phyloP scores from a whole-genome alignment of 2,329 filamentous ascomycete genomes.

The Fusarium continuum region DNA sequence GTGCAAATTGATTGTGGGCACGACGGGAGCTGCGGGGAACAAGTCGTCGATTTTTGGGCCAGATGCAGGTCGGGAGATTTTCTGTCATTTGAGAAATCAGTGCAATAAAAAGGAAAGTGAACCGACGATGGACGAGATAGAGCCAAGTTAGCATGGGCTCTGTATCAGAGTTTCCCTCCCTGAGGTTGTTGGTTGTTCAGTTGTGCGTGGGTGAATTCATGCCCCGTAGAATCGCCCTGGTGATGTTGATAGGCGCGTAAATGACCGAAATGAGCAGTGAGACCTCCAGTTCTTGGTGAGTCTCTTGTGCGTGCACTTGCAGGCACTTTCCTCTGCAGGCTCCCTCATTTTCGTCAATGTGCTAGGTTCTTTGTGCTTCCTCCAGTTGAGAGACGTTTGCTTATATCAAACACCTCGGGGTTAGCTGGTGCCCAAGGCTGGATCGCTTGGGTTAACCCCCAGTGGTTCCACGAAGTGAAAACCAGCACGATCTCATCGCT shows the following conservation, averaged over 20 bases:
- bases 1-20: too few species aligned
- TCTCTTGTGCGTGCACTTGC: slow-evolving; percentile 41
- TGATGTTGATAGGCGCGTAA: slow-evolving; percentile 16
- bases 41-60: slow-evolving; percentile 6
- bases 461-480: slow-evolving; percentile 34
- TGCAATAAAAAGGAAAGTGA: background rate
- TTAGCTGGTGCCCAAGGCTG: slow-evolving; percentile 14
- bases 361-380: slow-evolving; percentile 12
- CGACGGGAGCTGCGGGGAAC: slow-evolving; percentile 30
- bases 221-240: slow-evolving; percentile 3
- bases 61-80: slow-evolving; percentile 14
- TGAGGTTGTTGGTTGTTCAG: background rate
- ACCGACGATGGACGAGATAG: background rate
- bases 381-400: slow-evolving; percentile 19
- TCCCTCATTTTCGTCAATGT: slow-evolving; percentile 7
- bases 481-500: slow-evolving; percentile 23
- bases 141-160: background rate
- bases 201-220: background rate
- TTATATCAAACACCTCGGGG: slow-evolving; percentile 31
- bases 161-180: background rate
- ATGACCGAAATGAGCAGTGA: slow-evolving; percentile 15
- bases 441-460: slow-evolving; percentile 38
- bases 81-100: slow-evolving; percentile 16
- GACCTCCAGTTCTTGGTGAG: slow-evolving; percentile 6
- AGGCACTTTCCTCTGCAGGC: slow-evolving; percentile 25